Percentiles rank a stretch among this genome's conserved stretches.
Evolutionary conservation across 1,284 basidiomycete species (phyloP).

Genomic region (Sanghuangporus baumii): DNA sequence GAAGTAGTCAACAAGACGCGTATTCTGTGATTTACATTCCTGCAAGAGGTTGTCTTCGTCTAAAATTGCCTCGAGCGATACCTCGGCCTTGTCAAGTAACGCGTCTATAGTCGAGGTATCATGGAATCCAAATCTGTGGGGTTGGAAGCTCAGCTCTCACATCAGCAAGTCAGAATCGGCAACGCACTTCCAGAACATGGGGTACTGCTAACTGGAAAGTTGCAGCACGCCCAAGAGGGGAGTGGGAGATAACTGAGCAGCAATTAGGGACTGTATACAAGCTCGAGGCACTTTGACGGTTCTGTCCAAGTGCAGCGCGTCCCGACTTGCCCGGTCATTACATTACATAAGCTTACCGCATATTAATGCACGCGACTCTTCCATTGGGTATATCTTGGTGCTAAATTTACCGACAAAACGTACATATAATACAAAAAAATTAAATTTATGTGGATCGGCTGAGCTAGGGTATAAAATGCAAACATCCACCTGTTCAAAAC

Average conservation of each 20-base stretch:
- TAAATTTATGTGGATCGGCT: background rate
- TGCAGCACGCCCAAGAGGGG: background rate
- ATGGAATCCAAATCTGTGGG: conserved; percentile 74
- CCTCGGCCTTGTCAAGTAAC: conserved; percentile 79
- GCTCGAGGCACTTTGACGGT: conserved; percentile 7
- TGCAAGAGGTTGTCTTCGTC: conserved; percentile 93
- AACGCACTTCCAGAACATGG: conserved; percentile 41
- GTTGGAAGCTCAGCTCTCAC: conserved; percentile 2
- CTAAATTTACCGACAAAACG: background rate
- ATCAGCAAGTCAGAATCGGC: background rate
- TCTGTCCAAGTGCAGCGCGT: background rate
- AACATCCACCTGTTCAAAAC: background rate
- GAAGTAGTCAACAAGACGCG: conserved; percentile 81
- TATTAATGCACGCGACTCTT: background rate
- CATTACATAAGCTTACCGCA: background rate
- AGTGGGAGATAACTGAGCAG: conserved; percentile 8
- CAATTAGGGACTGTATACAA: background rate
- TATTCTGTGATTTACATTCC: conserved; percentile 95
- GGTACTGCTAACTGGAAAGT: conserved; percentile 1
- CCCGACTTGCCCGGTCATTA: conserved; percentile 1
- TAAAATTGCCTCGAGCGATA: conserved; percentile 83
- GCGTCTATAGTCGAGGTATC: conserved; percentile 79
- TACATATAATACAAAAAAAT: background rate
- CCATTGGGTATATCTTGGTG: background rate
- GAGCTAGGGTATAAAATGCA: background rate